Conservation (phyloP, 768 basidiomycete species). For the Lactarius deliciosus region DNA sequence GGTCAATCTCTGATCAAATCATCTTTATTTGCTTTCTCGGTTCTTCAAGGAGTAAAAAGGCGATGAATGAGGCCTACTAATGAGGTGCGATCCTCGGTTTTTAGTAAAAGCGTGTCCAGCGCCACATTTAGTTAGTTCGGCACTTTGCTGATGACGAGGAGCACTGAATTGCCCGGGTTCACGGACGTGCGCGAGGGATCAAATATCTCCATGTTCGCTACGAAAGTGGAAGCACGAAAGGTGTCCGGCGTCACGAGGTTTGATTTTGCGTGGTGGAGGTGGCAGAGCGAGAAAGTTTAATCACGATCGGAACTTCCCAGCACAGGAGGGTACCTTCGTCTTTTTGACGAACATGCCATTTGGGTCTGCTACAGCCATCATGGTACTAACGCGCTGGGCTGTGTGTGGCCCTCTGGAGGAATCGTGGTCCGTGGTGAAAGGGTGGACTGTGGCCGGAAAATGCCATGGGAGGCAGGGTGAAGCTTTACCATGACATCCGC, state of each 20-base stretch:
- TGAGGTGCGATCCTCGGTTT: slow-evolving; percentile 43
- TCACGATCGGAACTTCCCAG: slow-evolving; percentile 4
- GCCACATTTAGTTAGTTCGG: slow-evolving; percentile 33
- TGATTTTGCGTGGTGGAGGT: neutral
- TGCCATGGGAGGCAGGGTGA: neutral
- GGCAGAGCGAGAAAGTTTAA: slow-evolving; percentile 9
- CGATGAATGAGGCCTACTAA: slow-evolving; percentile 33
- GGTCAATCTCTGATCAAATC: slow-evolving; percentile 41
- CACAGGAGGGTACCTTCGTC: slow-evolving; percentile 11
- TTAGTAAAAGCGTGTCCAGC: slow-evolving; percentile 37
- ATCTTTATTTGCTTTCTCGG: too few species aligned
- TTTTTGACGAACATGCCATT: slow-evolving; percentile 12
- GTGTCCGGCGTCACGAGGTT: neutral
- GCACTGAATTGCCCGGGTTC: slow-evolving; percentile 11
- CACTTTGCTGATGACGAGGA: slow-evolving; percentile 35
- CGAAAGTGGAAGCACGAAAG: neutral
- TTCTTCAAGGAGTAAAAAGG: neutral
- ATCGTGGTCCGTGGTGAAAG: neutral
- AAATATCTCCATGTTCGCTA: slow-evolving; percentile 5
- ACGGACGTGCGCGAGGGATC: slow-evolving; percentile 15
- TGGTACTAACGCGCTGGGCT: neutral
- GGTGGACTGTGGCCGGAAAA: slow-evolving; percentile 1
- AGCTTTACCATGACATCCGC: slow-evolving; percentile 35
- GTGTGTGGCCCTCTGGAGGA: neutral
- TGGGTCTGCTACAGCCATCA: slow-evolving; percentile 5